A percentile compares a stretch with the other conserved stretches of the same genome.
phyloP scores from a whole-genome alignment of 1,139 yeast species.

The Hyphopichia buzzinii region DNA sequence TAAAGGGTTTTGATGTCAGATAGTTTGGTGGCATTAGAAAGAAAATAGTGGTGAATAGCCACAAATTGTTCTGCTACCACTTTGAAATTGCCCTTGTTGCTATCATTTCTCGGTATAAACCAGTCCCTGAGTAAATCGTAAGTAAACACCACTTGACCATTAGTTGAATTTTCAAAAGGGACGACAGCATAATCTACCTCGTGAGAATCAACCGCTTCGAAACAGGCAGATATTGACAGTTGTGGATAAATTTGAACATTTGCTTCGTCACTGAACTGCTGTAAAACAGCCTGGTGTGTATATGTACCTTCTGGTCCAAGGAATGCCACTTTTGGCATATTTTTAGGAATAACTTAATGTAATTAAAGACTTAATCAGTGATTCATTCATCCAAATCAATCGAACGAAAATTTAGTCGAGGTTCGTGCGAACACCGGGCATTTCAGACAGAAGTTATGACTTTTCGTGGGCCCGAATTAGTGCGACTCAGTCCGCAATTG shows the following conservation, averaged over 20 bases:
- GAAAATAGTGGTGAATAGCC: constrained; percentile 73
- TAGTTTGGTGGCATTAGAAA: constrained; percentile 48
- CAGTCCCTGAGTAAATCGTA: constrained; percentile 77
- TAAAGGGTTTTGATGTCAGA: constrained; percentile 55
- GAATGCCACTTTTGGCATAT: constrained; percentile 51
- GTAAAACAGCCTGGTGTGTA: constrained; percentile 83
- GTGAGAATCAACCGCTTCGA: constrained; percentile 45
- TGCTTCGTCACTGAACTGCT: constrained; percentile 53
- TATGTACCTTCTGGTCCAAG: constrained; percentile 91
- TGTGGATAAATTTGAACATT: constrained; percentile 43
- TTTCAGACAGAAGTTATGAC: too few species aligned
- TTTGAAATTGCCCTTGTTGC: constrained; percentile 26
- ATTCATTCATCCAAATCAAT: too few species aligned
- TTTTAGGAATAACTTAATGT: too few species aligned
- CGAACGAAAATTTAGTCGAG: too few species aligned
- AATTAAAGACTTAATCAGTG: too few species aligned
- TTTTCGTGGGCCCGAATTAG: too few species aligned
- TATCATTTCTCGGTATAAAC: constrained; percentile 25
- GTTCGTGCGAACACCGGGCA: background rate
- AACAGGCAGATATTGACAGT: constrained; percentile 60
- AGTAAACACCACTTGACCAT: constrained; percentile 88
- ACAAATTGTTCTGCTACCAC: constrained; percentile 82
- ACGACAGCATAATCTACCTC: constrained; percentile 73
- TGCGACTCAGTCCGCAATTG: too few species aligned
- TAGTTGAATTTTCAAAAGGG: constrained; percentile 92